Conservation (phyloP, 2,329 filamentous ascomycete species). For the Chaetomium sp. region DNA sequence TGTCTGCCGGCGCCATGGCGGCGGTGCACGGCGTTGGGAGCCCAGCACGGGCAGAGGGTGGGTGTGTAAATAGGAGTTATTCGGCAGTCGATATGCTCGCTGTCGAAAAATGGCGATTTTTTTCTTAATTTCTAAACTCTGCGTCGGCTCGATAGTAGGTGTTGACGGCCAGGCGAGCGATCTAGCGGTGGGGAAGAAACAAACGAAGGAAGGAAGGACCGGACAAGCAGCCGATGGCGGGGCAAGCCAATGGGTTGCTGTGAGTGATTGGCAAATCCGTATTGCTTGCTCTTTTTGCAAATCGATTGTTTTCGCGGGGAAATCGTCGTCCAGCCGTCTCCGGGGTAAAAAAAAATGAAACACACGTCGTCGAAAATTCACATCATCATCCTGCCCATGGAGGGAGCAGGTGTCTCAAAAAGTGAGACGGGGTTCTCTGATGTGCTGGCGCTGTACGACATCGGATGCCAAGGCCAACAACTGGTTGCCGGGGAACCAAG, state of each 20-base stretch:
- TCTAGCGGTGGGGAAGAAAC: neutral
- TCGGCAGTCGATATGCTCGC: neutral
- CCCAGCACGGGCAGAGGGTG: neutral
- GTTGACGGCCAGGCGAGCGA: neutral
- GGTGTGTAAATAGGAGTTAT: neutral
- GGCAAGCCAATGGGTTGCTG: neutral
- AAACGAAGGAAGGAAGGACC: too few species aligned
- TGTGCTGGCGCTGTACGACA: constrained; percentile 2
- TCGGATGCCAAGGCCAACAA: constrained; percentile 12
- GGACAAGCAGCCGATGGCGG: constrained; percentile 8
- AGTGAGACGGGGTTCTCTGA: neutral
- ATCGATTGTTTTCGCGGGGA: neutral
- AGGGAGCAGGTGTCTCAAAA: neutral
- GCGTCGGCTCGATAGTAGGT: too few species aligned
- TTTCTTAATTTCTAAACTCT: constrained; percentile 4
- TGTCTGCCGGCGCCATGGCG: constrained; percentile 54
- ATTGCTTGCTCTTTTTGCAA: neutral
- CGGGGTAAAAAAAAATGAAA: neutral
- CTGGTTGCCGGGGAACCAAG: constrained; percentile 18
- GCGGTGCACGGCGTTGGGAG: constrained; percentile 28
- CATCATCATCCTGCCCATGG: neutral
- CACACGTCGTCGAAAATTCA: neutral
- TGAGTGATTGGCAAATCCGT: neutral
- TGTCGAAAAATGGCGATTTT: neutral
- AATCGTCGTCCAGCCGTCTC: neutral